Base-by-base conservation (phyloP, 1,139 yeast species). In the Blastobotrys aristatus region DNA sequence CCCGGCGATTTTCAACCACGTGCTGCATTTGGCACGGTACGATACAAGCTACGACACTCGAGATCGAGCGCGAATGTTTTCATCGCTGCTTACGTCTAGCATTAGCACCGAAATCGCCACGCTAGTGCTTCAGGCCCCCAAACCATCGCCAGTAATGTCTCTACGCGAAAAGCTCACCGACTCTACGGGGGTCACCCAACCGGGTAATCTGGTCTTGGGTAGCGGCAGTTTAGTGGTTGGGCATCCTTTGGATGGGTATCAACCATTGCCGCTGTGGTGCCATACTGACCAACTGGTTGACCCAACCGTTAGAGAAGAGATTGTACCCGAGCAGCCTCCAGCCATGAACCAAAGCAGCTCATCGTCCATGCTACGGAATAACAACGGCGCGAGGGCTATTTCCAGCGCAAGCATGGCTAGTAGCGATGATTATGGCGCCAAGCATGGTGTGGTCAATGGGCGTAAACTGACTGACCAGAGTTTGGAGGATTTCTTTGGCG, bases 401-500 rank as follows among this genome's bases (percentile, higher is more conserved):
- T 41, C 44, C 16, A 43, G 48, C 16, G 21, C 46, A n/a, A 50
- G 30, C 11, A 36, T 43, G 1, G 37, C 33, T 6, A 5, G 24
- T 14, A 10, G 37, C 11, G 42, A 37, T 10, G 43, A 37, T 7
- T 44, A 44, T 30, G 20, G 17, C 4, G 37, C 26, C 3, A 37
- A n/a, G 13, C 50, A 54, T 53, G 67, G 53, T 2, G 47, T 46
- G 17, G 48, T 32, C 10, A 53, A 51, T 30, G 57, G 57, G 1
- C 46, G 49, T 21, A 77, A 65, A 57, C 74, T 81, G 59, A 77
- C 76, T 54, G 69, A 84, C 43, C 95, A 84, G 65, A 86, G 88
- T 50, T 69, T 89, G 54, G 96, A 89, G 59, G 96, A 89, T 52
- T 88, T 88, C 63, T 84, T 89, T 59, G 86, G 84, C 17, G 83